Evolutionary conservation across 1,139 yeast genomes (phyloP).

Genomic region (Saccharomyces hybrid): DNA sequence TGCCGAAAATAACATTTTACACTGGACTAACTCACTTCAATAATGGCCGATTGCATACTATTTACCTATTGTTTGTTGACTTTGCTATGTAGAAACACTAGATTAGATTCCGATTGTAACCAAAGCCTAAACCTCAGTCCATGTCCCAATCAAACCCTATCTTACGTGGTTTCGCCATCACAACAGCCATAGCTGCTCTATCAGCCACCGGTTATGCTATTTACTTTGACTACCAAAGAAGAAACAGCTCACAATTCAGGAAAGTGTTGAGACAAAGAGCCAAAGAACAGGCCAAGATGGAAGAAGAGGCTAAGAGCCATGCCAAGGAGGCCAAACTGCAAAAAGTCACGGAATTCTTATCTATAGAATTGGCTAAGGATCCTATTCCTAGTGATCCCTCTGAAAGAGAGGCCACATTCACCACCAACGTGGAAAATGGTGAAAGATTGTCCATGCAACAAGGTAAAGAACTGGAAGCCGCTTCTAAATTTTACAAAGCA

Average conservation of each 20-base stretch:
- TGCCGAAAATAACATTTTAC: background rate
- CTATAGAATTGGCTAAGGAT: slow-evolving; percentile 53
- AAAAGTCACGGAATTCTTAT: slow-evolving; percentile 53
- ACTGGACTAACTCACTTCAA: background rate
- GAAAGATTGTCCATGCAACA: slow-evolving; percentile 58
- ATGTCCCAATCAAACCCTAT: slow-evolving; percentile 21
- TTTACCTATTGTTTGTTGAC: background rate
- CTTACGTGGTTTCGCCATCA: slow-evolving; percentile 33
- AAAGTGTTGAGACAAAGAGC: slow-evolving; percentile 57
- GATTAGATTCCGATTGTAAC: background rate
- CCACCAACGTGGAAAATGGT: slow-evolving; percentile 76
- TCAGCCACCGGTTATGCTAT: slow-evolving; percentile 62
- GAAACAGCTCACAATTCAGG: slow-evolving; percentile 77
- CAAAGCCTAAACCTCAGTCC: background rate
- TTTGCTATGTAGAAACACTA: background rate
- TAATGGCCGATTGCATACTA: background rate
- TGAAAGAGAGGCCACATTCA: slow-evolving; percentile 63
- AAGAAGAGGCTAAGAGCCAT: slow-evolving; percentile 50
- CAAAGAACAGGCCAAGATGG: slow-evolving; percentile 50
- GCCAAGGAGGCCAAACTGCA: slow-evolving; percentile 55
- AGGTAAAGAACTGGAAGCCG: slow-evolving; percentile 65
- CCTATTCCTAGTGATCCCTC: slow-evolving; percentile 70
- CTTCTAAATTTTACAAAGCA: slow-evolving; percentile 90
- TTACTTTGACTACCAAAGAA: slow-evolving; percentile 88
- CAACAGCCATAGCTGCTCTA: slow-evolving; percentile 52